Conservation (phyloP, 352 stramenopile species). For the Globisporangium canariense region DNA sequence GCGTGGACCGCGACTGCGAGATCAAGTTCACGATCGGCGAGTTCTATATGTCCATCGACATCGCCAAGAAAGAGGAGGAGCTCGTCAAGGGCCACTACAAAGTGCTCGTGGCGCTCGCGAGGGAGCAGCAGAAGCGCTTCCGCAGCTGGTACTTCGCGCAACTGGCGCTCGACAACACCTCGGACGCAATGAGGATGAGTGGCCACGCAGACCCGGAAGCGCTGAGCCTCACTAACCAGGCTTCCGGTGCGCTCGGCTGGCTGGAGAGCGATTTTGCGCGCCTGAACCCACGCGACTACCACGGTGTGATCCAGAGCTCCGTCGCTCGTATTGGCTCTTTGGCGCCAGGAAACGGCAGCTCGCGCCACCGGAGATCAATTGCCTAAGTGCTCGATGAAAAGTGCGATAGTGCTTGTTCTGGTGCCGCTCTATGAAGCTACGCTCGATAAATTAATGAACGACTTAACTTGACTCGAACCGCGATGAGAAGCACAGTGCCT, state of each 20-base stretch:
- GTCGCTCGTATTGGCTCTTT: neutral
- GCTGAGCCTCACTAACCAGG: slow-evolving; percentile 1
- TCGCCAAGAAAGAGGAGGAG: slow-evolving; percentile 42
- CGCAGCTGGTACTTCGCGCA: slow-evolving; percentile 1
- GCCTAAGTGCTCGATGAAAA: neutral
- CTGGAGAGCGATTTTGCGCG: slow-evolving; percentile 27
- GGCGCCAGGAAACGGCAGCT: neutral
- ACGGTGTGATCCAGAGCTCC: slow-evolving; percentile 21
- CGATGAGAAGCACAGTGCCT: too few relatives aligned
- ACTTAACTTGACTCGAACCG: too few relatives aligned
- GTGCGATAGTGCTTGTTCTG: too few relatives aligned
- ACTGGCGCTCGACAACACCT: neutral
- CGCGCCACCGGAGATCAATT: neutral
- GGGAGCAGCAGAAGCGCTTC: neutral
- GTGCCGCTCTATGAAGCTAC: too few relatives aligned
- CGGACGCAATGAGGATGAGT: neutral
- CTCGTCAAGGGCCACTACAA: neutral
- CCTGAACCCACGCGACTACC: slow-evolving; percentile 31
- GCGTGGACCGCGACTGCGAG: slow-evolving; percentile 57
- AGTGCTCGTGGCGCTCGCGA: neutral
- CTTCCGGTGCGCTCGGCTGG: slow-evolving; percentile 11
- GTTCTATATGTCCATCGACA: slow-evolving; percentile 42
- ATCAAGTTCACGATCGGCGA: slow-evolving; percentile 59
- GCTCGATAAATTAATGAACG: neutral
- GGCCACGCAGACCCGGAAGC: neutral